A percentile compares a stretch with the other conserved stretches of the same genome.
Conservation (phyloP, 1,284 basidiomycete genomes). For the Apiotrichum laibachii region DNA sequence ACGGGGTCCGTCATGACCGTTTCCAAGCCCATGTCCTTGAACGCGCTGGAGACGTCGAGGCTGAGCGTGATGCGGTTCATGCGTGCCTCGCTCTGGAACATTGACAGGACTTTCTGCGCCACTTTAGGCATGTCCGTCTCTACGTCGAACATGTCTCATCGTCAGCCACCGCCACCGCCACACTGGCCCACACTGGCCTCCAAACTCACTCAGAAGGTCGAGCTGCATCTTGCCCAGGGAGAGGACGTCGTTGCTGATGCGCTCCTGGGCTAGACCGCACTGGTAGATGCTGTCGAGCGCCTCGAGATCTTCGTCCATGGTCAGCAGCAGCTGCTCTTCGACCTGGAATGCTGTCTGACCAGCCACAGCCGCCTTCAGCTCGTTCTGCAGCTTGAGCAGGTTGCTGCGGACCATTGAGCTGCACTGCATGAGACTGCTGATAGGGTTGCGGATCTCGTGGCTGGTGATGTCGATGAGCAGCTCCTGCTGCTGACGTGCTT, state of each 20-base stretch:
- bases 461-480: conserved; percentile 47
- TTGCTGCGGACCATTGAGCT: conserved; percentile 45
- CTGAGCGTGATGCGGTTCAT: conserved; percentile 39
- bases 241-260: conserved; percentile 52
- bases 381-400: conserved; percentile 34
- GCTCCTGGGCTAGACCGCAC: conserved; percentile 51
- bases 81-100: conserved; percentile 44
- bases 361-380: conserved; percentile 21
- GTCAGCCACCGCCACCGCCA: no score
- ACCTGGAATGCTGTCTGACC: conserved; percentile 2
- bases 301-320: conserved; percentile 43
- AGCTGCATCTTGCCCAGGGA: conserved; percentile 52
- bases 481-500: conserved; percentile 43
- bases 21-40: conserved; percentile 10
- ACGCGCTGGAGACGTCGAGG: conserved; percentile 30
- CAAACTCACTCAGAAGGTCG: conserved; percentile 29
- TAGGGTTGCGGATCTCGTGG: conserved; percentile 44
- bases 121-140: conserved; percentile 47
- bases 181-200: no score
- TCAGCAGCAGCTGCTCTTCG: conserved; percentile 25
- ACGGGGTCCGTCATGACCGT: conserved; percentile 49
- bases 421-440: conserved; percentile 28
- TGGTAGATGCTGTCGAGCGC: conserved; percentile 40
- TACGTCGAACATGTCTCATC: conserved; percentile 33
- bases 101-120: conserved; percentile 41